Percentiles rank a stretch among this genome's conserved stretches.
Conservation (phyloP, 1,284 basidiomycete species). For the Bondarzewia mesenterica region DNA sequence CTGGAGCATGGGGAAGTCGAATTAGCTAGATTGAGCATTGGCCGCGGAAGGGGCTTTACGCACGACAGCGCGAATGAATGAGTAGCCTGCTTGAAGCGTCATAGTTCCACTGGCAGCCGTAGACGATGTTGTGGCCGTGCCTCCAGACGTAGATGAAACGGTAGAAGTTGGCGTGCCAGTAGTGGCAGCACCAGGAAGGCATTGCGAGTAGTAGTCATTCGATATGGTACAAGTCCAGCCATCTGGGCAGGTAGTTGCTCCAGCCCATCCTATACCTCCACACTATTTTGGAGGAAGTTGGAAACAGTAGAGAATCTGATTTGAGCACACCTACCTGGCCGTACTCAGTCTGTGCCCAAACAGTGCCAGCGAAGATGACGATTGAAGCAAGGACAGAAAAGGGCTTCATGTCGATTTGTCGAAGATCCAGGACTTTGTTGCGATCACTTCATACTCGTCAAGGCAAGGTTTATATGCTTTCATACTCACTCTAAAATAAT, state of each 20-base stretch:
- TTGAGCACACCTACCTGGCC: no score
- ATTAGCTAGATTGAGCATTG: no score
- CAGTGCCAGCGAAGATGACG: constrained; percentile 12
- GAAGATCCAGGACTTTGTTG: neutral
- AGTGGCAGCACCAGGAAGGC: constrained; percentile 7
- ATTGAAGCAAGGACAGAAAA: constrained; percentile 12
- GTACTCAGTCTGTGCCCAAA: constrained; percentile 20
- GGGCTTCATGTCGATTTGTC: constrained; percentile 6
- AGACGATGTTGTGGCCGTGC: constrained; percentile 22
- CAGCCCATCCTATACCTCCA: constrained; percentile 34
- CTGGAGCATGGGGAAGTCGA: no score
- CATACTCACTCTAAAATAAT: no score
- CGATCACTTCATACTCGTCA: no score
- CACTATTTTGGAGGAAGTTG: constrained; percentile 6
- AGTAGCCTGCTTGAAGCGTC: constrained; percentile 42
- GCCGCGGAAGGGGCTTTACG: constrained; percentile 17
- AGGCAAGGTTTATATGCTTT: no score
- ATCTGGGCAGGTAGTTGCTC: constrained; percentile 36
- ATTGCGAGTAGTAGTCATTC: constrained; percentile 36
- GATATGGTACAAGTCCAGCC: constrained; percentile 39
- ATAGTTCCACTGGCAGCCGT: constrained; percentile 27
- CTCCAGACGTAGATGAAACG: constrained; percentile 7
- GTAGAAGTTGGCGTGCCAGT: constrained; percentile 16
- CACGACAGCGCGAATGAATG: constrained; percentile 57
- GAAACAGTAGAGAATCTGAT: no score